Conservation (phyloP, 1,284 basidiomycete genomes). For the Pascua guehoae region DNA sequence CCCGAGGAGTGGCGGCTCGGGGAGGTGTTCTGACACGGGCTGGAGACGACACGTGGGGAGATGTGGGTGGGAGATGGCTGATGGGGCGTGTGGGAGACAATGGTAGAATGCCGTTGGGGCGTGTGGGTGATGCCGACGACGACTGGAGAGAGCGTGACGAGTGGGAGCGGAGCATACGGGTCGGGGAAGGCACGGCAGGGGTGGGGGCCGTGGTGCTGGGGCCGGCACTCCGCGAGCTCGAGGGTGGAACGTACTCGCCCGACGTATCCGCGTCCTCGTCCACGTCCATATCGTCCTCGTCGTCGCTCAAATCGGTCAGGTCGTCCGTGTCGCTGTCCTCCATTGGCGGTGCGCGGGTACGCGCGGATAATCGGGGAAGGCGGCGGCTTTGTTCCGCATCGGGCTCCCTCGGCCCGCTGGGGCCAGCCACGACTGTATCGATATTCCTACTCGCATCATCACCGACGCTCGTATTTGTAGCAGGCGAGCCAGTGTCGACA, state of each 20-base stretch:
- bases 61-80: neutral
- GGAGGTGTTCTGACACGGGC: neutral
- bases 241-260: neutral
- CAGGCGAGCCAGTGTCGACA: neutral
- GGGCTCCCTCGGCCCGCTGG: neutral
- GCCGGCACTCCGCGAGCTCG: neutral
- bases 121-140: neutral
- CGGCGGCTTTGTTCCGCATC: slow-evolving; percentile 11
- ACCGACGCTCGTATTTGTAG: neutral
- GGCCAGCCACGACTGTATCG: no score
- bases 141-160: neutral
- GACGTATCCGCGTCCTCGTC: slow-evolving; percentile 1
- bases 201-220: neutral
- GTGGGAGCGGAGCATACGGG: neutral
- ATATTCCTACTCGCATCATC: neutral
- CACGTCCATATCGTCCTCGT: slow-evolving; percentile 4
- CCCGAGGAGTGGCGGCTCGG: neutral
- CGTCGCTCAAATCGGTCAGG: neutral
- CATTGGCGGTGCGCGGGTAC: neutral
- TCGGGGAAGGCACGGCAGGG: neutral
- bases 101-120: no score
- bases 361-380: slow-evolving; percentile 4
- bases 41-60: neutral
- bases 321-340: neutral
- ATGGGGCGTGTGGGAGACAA: neutral